A percentile compares a stretch with the other conserved stretches of the same genome.
Evolutionary conservation across 1,284 basidiomycete species (phyloP).

Genomic region (Trichosporon faecale): DNA sequence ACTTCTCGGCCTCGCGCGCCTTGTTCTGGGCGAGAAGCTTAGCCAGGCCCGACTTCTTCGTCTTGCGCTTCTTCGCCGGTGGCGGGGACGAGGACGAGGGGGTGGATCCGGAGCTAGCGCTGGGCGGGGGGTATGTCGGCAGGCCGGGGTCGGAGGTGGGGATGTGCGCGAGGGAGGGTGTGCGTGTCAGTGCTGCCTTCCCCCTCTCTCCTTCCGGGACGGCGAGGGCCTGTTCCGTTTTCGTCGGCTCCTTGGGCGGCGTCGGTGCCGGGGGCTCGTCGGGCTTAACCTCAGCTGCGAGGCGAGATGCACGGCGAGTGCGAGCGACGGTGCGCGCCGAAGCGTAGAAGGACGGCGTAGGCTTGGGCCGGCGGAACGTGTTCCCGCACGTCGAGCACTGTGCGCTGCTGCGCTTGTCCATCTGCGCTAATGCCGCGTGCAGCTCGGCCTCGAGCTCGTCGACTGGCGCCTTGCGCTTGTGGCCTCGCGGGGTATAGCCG

Average conservation of each 20-base stretch:
- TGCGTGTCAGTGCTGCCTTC: constrained; percentile 13
- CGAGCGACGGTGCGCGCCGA: constrained; percentile 20
- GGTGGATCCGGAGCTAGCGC: not conserved
- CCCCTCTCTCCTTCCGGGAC: not conserved
- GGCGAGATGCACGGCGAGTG: constrained; percentile 18
- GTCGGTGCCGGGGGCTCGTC: constrained; percentile 11
- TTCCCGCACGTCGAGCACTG: constrained; percentile 17
- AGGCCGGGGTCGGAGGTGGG: constrained; percentile 37
- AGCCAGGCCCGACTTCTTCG: constrained; percentile 46
- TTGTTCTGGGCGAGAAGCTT: constrained; percentile 50
- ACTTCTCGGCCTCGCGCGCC: constrained; percentile 33
- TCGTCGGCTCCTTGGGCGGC: not conserved
- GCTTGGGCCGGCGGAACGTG: constrained; percentile 15
- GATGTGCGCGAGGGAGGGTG: constrained; percentile 37
- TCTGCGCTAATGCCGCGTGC: not conserved
- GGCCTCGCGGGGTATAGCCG: constrained; percentile 18
- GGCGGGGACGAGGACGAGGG: constrained; percentile 13
- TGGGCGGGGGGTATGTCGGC: constrained; percentile 35
- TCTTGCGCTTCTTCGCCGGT: constrained; percentile 39
- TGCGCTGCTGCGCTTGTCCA: constrained; percentile 8
- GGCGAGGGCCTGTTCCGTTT: not conserved
- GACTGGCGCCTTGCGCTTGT: constrained; percentile 13
- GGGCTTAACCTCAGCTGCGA: constrained; percentile 13
- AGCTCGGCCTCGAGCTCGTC: constrained; percentile 12
- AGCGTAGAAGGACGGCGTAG: constrained; percentile 14